These are phyloP conservation scores for Rhododendron ovatum DNA, from an alignment of 148 eudicot genomes.

Conservation along the genomic window DNA sequence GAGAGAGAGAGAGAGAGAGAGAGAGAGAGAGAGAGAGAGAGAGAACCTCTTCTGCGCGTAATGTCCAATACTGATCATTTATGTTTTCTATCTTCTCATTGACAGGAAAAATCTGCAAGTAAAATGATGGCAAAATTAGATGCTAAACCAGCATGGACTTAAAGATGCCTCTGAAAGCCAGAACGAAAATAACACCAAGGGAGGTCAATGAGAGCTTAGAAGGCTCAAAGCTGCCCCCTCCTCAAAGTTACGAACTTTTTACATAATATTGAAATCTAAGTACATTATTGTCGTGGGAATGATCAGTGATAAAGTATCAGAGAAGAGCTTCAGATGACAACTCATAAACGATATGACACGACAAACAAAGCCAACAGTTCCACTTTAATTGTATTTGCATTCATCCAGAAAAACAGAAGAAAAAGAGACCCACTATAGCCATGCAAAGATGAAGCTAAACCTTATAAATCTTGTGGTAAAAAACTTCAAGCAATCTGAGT, in stretches of 20 bases:
- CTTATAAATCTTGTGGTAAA: slow-evolving; percentile 52
- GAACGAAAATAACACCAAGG: background rate
- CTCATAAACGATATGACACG: background rate
- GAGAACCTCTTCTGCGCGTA: slow-evolving; percentile 88
- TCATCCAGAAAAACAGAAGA: background rate
- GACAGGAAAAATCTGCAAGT: slow-evolving; percentile 66
- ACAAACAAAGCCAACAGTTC: background rate
- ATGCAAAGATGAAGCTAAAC: slow-evolving; percentile 15
- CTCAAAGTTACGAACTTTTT: background rate
- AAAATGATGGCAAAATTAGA: slow-evolving; percentile 2
- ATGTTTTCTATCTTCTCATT: slow-evolving; percentile 85
- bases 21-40: background rate
- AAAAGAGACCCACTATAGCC: background rate
- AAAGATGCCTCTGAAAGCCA: background rate
- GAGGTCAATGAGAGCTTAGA: background rate
- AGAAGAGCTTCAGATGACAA: background rate
- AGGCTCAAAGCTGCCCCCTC: background rate
- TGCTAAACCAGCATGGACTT: background rate
- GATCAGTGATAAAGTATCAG: background rate
- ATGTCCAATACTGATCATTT: slow-evolving; percentile 93
- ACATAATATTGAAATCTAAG: background rate
- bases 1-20: background rate
- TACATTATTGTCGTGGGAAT: background rate
- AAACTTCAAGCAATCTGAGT: slow-evolving; percentile 51
- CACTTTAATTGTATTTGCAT: background rate